phyloP scores from a whole-genome alignment of 129 eudicot genomes.

The Tagetes patula region DNA sequence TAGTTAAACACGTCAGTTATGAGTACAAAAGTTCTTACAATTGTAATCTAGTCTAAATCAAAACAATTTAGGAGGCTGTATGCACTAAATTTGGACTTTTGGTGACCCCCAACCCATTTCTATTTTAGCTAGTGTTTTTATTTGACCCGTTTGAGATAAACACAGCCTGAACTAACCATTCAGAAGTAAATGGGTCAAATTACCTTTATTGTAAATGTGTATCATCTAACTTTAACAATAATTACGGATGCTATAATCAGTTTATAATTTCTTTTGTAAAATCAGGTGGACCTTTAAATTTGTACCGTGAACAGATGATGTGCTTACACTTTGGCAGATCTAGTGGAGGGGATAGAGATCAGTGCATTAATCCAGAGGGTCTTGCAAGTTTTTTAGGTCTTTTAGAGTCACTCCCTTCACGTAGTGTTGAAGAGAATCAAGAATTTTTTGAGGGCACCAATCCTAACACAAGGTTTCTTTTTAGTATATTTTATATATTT shows the following conservation, averaged over 20 bases:
- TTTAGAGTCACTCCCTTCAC: conserved; percentile 81
- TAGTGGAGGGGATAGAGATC: conserved; percentile 55
- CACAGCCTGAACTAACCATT: background rate
- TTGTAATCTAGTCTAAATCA: background rate
- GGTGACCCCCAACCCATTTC: background rate
- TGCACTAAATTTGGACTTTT: background rate
- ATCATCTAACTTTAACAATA: conserved; percentile 12
- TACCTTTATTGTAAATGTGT: background rate
- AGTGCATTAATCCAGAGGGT: conserved; percentile 71
- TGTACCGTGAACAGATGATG: conserved; percentile 61
- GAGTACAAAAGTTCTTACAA: background rate
- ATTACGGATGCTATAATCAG: background rate
- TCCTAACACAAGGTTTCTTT: conserved; percentile 62
- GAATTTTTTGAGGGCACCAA: conserved; percentile 51
- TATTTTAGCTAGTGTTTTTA: background rate
- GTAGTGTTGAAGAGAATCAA: conserved; percentile 44
- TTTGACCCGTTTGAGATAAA: background rate
- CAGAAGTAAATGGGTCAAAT: background rate
- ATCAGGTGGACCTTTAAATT: conserved; percentile 59
- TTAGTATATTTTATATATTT: background rate
- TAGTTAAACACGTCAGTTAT: no score
- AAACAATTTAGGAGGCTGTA: background rate
- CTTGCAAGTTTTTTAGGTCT: conserved; percentile 80
- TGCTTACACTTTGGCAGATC: conserved; percentile 64
- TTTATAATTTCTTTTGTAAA: conserved; percentile 22